Conservation (phyloP, 768 basidiomycete genomes). For the Boletus speciosus region DNA sequence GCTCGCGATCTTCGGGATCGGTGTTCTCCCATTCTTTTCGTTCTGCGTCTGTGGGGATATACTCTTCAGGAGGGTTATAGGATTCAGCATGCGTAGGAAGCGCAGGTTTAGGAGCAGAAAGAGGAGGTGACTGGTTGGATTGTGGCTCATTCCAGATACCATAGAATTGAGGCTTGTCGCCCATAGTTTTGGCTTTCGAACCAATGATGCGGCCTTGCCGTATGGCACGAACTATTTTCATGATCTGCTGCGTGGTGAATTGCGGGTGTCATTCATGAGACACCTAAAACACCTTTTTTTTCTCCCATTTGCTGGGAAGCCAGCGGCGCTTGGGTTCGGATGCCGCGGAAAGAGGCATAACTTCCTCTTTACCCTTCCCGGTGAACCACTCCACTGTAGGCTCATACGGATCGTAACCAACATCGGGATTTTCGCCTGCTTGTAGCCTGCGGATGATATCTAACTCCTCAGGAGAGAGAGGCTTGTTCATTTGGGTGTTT, state of each 20-base stretch:
- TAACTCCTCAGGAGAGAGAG: conserved; percentile 84
- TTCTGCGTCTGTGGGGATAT: conserved; percentile 83
- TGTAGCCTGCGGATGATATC: conserved; percentile 94
- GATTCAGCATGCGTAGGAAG: conserved; percentile 95
- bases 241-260: conserved; percentile 56
- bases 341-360: conserved; percentile 87
- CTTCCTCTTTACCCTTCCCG: conserved; percentile 89
- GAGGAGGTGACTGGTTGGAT: conserved; percentile 76
- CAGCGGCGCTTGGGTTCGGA: conserved; percentile 96
- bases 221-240: conserved; percentile 99
- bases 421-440: conserved; percentile 87
- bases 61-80: conserved; percentile 97
- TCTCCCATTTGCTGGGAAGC: conserved; percentile 99
- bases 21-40: conserved; percentile 75
- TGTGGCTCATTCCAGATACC: conserved; percentile 84
- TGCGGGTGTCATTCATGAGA: not conserved
- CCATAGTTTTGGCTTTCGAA: conserved; percentile 75
- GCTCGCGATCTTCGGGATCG: conserved; percentile 87
- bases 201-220: conserved; percentile 92
- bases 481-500: conserved; percentile 78
- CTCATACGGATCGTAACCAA: conserved; percentile 86
- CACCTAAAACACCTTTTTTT: conserved; percentile 73
- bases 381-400: conserved; percentile 97
- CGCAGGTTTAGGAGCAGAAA: conserved; percentile 87
- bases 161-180: conserved; percentile 68